Base-by-base conservation (phyloP, 306 rosid genomes). In the Cicer bijugum region DNA sequence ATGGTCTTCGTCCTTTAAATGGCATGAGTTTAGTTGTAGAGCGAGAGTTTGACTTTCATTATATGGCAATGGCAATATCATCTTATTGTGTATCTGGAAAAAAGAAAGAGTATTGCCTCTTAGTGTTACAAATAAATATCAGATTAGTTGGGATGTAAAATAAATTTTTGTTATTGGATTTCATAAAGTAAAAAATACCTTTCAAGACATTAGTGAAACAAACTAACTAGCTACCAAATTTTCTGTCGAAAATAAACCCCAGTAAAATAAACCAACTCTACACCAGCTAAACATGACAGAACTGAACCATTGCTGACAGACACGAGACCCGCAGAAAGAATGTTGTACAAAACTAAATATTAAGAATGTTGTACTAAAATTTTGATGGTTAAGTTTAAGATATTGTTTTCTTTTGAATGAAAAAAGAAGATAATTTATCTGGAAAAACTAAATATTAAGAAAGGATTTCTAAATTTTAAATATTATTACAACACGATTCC, bases 401-500 rank as follows among this genome's bases (percentile, higher is more conserved):
- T 12, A 47, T 5, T 47, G 53, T 47, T 47, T 46, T 46, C 51
- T 15, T 15, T 52, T 52, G 11, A 15, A 16, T 52, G 58, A 52
- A 52, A 52, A 51, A 5, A 23, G 6, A 9, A 11, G 15, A 10
- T 1, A 23, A 10, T 10, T 23, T 57, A 15, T 20, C 63, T 20
- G 7, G 43, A 6, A 23, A 47, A 59, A 59, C 65, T 59, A 33
- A 28, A 59, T 2, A 59, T 23, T 28, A 33, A 10, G 9, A 12
- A 12, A 33, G 1, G 65, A 59, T 2, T 20, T 56, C 11, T 59
- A 33, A 59, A 33, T 59, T 59, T 33, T 12, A 60, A 60, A 60
- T 61, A 61, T 61, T 61, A 61, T 61, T 61, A 61, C 46, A 61
- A 61, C 4, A 35, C 11, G 17, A 35, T 60, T 60, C 19, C 66